Conservation (phyloP, 352 stramenopile species). For the Phytophthora nicotianae region DNA sequence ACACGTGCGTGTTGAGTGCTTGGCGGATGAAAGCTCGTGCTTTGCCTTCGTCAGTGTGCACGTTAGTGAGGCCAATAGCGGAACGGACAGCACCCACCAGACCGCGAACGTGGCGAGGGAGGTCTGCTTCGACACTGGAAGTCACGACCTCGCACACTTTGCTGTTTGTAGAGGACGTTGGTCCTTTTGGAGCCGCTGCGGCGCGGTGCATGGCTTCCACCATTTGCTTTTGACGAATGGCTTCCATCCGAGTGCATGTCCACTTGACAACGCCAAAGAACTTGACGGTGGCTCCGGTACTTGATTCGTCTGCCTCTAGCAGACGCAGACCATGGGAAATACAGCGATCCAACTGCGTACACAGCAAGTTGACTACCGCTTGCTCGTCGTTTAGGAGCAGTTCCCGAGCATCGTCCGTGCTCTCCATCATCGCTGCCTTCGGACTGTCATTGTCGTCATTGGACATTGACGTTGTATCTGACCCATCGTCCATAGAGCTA, state of each 20-base stretch:
- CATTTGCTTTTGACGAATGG: constrained; percentile 71
- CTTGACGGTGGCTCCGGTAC: constrained; percentile 70
- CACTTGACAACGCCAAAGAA: constrained; percentile 89
- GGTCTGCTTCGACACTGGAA: constrained; percentile 70
- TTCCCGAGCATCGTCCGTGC: constrained; percentile 69
- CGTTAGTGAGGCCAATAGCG: constrained; percentile 64
- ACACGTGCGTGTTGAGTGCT: constrained; percentile 83
- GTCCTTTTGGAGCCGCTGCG: constrained; percentile 13
- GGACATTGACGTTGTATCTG: constrained; percentile 6
- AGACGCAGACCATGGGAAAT: constrained; percentile 66
- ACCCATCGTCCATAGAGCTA: constrained; percentile 24
- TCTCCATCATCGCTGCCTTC: constrained; percentile 69
- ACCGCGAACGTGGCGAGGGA: constrained; percentile 70
- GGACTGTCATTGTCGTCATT: constrained; percentile 23
- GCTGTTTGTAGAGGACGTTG: constrained; percentile 25
- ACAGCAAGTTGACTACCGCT: constrained; percentile 73
- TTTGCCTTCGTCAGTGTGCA: constrained; percentile 78
- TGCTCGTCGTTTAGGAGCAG: constrained; percentile 77
- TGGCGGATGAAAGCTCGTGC: constrained; percentile 78
- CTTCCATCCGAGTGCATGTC: constrained; percentile 81
- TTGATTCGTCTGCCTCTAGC: constrained; percentile 48
- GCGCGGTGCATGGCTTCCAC: constrained; percentile 67
- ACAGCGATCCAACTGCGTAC: constrained; percentile 74
- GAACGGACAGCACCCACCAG: constrained; percentile 68
- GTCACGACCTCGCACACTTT: constrained; percentile 72